phyloP scores from a whole-genome alignment of 2,329 filamentous ascomycete genomes.

The Phoma sp. region DNA sequence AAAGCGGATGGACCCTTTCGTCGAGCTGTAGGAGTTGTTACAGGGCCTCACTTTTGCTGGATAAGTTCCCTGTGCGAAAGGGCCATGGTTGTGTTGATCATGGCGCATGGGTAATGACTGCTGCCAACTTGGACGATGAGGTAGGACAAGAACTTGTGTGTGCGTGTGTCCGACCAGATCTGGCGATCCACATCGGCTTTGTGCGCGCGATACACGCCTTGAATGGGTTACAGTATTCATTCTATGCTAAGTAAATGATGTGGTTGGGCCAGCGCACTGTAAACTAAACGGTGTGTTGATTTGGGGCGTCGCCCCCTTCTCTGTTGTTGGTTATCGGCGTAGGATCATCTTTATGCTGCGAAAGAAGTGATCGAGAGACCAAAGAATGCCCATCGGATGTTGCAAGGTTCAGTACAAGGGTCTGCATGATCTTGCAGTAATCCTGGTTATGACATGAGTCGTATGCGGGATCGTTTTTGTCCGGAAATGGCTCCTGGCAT shows the following conservation, averaged over 20 bases:
- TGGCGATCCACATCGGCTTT: background rate
- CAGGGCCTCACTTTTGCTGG: background rate
- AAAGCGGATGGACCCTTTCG: background rate
- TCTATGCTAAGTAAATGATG: background rate
- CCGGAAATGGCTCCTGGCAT: background rate
- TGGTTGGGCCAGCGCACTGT: background rate
- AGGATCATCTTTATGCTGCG: background rate
- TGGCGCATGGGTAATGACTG: background rate
- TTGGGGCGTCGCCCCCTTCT: background rate
- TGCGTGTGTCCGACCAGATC: background rate
- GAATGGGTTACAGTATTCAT: background rate
- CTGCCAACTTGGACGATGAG: background rate
- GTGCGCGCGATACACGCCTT: background rate
- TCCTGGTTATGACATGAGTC: background rate
- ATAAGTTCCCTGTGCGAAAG: background rate
- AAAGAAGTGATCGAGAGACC: background rate
- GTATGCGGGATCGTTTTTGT: background rate
- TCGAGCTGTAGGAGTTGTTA: background rate
- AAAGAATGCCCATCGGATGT: background rate
- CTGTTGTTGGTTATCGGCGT: background rate
- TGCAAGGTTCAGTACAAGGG: slow-evolving; percentile 1
- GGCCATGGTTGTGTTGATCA: background rate
- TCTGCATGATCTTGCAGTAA: slow-evolving; percentile 16
- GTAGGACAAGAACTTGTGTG: slow-evolving; percentile 2
- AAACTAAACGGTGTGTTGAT: background rate